phyloP scores from a whole-genome alignment of 1,139 yeast species.

The Saccharomyces hybrid region DNA sequence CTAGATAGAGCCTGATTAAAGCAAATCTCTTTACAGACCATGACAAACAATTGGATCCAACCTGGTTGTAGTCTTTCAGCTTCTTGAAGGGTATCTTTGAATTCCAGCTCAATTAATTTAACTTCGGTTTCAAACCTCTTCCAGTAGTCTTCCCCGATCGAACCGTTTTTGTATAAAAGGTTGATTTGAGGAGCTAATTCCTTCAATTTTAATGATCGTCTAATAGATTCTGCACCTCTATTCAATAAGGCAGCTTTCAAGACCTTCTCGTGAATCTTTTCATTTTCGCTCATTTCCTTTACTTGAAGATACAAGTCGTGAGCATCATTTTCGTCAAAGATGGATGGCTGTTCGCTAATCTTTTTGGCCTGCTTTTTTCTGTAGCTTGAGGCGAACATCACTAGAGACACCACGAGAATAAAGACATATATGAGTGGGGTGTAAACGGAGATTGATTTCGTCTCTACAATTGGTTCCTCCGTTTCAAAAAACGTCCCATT shows the following conservation, averaged over 20 bases:
- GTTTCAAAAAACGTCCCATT: constrained; percentile 15
- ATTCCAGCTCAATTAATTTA: constrained; percentile 68
- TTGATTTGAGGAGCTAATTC: constrained; percentile 50
- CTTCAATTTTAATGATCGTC: constrained; percentile 79
- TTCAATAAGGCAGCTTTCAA: constrained; percentile 81
- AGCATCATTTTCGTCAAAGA: constrained; percentile 63
- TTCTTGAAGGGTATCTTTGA: constrained; percentile 70
- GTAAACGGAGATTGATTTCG: constrained; percentile 57
- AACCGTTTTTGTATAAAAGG: constrained; percentile 74
- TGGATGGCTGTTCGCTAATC: constrained; percentile 54
- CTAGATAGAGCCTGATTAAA: constrained; percentile 86
- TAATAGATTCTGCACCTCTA: constrained; percentile 86
- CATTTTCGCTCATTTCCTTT: constrained; percentile 40
- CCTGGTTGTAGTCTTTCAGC: constrained; percentile 68
- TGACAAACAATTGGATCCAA: constrained; percentile 73
- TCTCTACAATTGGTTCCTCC: constrained; percentile 22
- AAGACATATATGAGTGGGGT: constrained; percentile 80
- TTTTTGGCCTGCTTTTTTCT: constrained; percentile 51
- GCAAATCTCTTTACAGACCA: constrained; percentile 80
- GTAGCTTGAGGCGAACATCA: constrained; percentile 66
- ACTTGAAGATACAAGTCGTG: constrained; percentile 58
- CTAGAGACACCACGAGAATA: constrained; percentile 61
- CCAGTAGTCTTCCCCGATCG: constrained; percentile 83
- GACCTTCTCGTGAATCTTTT: constrained; percentile 70
- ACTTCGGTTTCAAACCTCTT: constrained; percentile 72